Base-by-base conservation (phyloP, 352 stramenopile species). In the Pythium utonaiense region DNA sequence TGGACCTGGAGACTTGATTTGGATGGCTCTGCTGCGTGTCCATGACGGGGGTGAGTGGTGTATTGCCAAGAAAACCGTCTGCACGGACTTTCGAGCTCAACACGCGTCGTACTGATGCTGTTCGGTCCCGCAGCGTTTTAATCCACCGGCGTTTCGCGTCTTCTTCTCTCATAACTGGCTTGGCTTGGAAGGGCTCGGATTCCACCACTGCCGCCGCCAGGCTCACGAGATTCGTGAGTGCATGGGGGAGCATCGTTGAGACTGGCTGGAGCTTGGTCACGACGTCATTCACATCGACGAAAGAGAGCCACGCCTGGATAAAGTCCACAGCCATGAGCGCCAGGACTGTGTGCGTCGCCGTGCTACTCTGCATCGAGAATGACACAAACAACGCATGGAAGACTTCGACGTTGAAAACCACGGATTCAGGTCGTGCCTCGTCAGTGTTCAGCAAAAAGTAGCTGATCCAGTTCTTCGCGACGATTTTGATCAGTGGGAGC, bases 381-480 rank as follows among this genome's bases (percentile, higher is more conserved):
- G 36, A 33, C 9, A 33, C 28, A 9, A 10, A 33, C 28, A 33
- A 33, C 28, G 28, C 28, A 9, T 33, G 28, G 48, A 82, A 86
- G 41, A 86, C 53, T 25, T 86, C 70, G 7, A 77, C 67, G 25
- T 80, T 80, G 54, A 44, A 44, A n/a, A 44, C 22, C 36, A 44
- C 36, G 4, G 36, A 44, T 10, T 42, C 36, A 7, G 36, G 9
- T n/a, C 36, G 13, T 5, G 16, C 36, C 17, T 44, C 36, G 36
- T 44, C 36, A 0, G 36, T 8, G 16, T 44, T 24, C 13, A n/a
- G 6, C 6, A 44, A 24, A 14, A 14, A 44, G 3, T 22, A 9
- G 16, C 36, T 44, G 36, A 44, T 44, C 14, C 36, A 44, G 36
- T 44, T 44, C 36, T 22, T 44, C 6, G 5, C 12, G 16, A n/a